phyloP scores from a whole-genome alignment of 441 rosid species.

The Erodium texanum region DNA sequence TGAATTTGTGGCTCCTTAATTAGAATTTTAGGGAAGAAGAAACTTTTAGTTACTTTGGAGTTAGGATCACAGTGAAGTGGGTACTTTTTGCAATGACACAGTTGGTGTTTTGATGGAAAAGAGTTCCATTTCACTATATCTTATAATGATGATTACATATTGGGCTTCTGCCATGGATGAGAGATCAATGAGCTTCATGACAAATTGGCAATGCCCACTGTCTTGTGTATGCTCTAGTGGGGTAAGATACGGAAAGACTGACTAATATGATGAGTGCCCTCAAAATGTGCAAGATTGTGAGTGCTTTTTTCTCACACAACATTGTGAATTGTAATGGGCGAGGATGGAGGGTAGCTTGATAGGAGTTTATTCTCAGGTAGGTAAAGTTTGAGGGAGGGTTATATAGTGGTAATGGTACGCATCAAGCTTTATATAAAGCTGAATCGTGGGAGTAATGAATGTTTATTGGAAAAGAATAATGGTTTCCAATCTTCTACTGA shows the following conservation, averaged over 20 bases:
- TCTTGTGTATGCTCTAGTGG: not conserved
- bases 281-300: constrained; percentile 1
- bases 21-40: not conserved
- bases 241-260: not conserved
- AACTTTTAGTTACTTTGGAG: not conserved
- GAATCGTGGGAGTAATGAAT: not conserved
- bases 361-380: not conserved
- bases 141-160: not conserved
- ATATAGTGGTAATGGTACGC: not conserved
- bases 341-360: not conserved
- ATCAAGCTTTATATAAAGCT: not conserved
- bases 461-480: not conserved
- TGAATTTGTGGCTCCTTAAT: not conserved
- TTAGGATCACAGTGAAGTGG: not conserved
- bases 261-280: not conserved
- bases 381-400: not conserved
- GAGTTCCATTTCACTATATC: not conserved
- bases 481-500: not conserved
- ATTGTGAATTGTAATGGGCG: not conserved
- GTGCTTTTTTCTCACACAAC: not conserved
- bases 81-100: not conserved
- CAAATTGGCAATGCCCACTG: not conserved
- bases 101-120: not conserved
- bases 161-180: not conserved
- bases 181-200: not conserved